Evolutionary conservation across 495 filamentous ascomycete genomes (phyloP), one percentile per base, ranked within the genome.

Genomic region (Penicillium longicatenatum): DNA sequence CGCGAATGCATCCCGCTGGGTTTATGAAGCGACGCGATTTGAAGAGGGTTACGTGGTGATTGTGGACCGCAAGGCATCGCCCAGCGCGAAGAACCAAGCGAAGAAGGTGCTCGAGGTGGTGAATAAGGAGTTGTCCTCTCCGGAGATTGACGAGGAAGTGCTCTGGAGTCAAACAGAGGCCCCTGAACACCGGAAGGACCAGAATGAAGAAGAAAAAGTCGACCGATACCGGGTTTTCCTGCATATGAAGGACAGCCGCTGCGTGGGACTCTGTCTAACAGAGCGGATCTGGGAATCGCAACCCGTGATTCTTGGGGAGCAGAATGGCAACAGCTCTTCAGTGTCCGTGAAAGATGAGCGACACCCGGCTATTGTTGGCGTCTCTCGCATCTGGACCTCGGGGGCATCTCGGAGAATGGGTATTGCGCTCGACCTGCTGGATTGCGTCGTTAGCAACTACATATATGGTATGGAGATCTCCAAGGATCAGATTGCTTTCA

Each of bases 381-480:
- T 90, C 39, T 84, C 86, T n/a, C 83, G 87, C 11, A 89, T 90
- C 58, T 90, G 87, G 87, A 87, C 84, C 6, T 89, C 85, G 12
- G 81, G 77, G 10, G 70, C 79, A 16, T 80, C 82, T 45, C 79
- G 87, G 42, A 69, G 83, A 26, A 76, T 80, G 65, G 86, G 86
- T 11, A 79, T 90, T 51, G 88, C 86, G 4, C 73, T 76, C 58
- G 79, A 79, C 58, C 66, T 91, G 50, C 59, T 91, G 50, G 84
- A 90, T 48, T 81, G 79, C 56, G 85, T 86, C 48, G 74, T 83
- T 52, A 79, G 74, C 59, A 81, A 83, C 59, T 88, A 86, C 64
- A 82, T 88, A 39, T 87, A 87, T 64, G 86, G 86, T 0, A 81
- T 88, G 78, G 79, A 80, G 57, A 78, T 88, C 39, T 76, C 82